These are phyloP conservation scores for Diplocarpon mali DNA, from an alignment of 2,329 filamentous ascomycete genomes.

Conservation along the genomic window DNA sequence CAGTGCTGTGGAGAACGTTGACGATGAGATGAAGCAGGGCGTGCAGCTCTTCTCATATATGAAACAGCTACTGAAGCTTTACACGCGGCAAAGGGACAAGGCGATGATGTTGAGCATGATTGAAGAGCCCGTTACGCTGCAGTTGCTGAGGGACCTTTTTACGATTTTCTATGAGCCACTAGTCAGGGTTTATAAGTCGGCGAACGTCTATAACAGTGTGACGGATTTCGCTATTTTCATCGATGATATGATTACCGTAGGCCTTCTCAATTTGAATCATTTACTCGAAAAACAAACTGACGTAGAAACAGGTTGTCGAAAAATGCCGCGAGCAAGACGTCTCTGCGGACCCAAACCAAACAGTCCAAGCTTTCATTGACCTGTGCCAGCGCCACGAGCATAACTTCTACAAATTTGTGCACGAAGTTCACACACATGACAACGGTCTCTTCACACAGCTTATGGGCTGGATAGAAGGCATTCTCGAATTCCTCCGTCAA, in stretches of 20 bases:
- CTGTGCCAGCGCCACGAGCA: conserved; percentile 89
- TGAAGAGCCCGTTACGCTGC: conserved; percentile 93
- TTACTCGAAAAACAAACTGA: conserved; percentile 9
- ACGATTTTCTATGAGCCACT: conserved; percentile 98
- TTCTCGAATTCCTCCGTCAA: conserved; percentile 82
- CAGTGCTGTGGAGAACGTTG: conserved; percentile 80
- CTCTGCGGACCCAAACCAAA: conserved; percentile 93
- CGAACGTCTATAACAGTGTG: conserved; percentile 94
- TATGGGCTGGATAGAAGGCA: conserved; percentile 95
- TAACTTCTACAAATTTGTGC: conserved; percentile 98
- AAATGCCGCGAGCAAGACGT: conserved; percentile 64
- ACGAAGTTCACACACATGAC: conserved; percentile 94
- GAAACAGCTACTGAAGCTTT: conserved; percentile 88
- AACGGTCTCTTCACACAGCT: conserved; percentile 92
- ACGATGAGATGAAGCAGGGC: conserved; percentile 78
- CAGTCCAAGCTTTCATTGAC: conserved; percentile 95
- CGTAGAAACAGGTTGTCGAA: conserved; percentile 42
- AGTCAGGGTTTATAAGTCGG: conserved; percentile 94
- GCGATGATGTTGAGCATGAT: conserved; percentile 93
- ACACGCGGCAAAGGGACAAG: conserved; percentile 87
- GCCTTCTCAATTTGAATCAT: conserved; percentile 10
- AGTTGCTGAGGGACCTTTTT: conserved; percentile 90
- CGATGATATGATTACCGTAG: conserved; percentile 79
- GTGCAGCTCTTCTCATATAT: conserved; percentile 88
- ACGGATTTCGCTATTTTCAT: conserved; percentile 92